Evolutionary conservation across 129 eudicot species (phyloP).

Genomic region (Helichrysum umbraculigerum): DNA sequence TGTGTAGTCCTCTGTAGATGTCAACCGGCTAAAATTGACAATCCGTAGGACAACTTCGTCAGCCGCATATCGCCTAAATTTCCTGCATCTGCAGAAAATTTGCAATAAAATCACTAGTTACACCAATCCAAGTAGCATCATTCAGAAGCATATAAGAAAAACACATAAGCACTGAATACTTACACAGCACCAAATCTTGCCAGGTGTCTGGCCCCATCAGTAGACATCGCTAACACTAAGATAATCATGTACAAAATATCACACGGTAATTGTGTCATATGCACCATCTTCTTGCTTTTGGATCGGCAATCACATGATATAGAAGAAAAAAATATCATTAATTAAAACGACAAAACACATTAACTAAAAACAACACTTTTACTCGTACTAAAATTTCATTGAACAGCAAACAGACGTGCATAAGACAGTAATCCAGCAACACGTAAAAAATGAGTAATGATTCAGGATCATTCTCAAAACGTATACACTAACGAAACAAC

Average conservation of each 20-base stretch:
- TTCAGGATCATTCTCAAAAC: no score
- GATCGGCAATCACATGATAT: conserved; percentile 6
- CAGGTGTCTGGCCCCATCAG: conserved; percentile 16
- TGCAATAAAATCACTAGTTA: conserved; percentile 16
- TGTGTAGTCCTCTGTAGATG: not conserved
- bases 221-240: not conserved
- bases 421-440: no score
- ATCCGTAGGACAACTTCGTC: not conserved
- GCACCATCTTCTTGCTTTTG: conserved; percentile 14
- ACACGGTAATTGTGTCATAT: not conserved
- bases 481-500: no score
- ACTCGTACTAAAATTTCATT: not conserved
- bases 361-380: not conserved
- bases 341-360: conserved; percentile 3
- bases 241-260: conserved; percentile 18
- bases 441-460: no score
- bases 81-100: conserved; percentile 31
- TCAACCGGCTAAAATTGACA: conserved; percentile 15
- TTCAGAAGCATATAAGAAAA: not conserved
- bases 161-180: not conserved
- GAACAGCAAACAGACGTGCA: not conserved
- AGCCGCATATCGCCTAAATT: not conserved
- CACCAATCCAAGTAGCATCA: conserved; percentile 1
- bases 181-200: conserved; percentile 18
- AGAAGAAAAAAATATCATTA: not conserved